A percentile compares a stretch with the other conserved stretches of the same genome.
Conservation (phyloP, 768 basidiomycete genomes). For the Boletus reticulatus region DNA sequence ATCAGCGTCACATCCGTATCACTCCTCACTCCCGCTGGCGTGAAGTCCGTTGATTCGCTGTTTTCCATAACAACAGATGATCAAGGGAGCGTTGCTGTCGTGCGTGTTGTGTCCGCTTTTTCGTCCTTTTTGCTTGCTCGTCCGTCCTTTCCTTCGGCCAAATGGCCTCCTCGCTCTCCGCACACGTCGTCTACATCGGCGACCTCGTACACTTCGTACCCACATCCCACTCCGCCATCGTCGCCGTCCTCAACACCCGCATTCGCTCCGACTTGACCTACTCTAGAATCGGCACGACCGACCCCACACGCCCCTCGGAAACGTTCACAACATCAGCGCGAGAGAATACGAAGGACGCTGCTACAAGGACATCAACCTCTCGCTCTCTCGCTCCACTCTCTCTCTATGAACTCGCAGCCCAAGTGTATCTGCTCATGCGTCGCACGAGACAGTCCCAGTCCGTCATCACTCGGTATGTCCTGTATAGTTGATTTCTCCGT, state of each 20-base stretch:
- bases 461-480: slow-evolving; percentile 57
- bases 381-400: slow-evolving; percentile 52
- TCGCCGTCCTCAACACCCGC: slow-evolving; percentile 77
- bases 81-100: too few relatives aligned
- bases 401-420: slow-evolving; percentile 83
- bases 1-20: too few relatives aligned
- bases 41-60: too few relatives aligned
- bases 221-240: slow-evolving; percentile 61
- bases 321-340: slow-evolving; percentile 75
- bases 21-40: too few relatives aligned
- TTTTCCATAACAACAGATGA: not conserved
- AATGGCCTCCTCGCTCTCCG: slow-evolving; percentile 32
- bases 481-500: too few relatives aligned
- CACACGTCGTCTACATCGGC: slow-evolving; percentile 65
- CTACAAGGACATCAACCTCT: slow-evolving; percentile 74
- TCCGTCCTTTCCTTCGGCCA: slow-evolving; percentile 34
- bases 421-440: slow-evolving; percentile 80
- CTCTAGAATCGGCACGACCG: slow-evolving; percentile 67
- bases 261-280: slow-evolving; percentile 87
- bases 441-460: slow-evolving; percentile 75
- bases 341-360: slow-evolving; percentile 80
- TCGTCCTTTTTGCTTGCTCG: not conserved
- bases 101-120: not conserved
- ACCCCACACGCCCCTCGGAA: slow-evolving; percentile 76
- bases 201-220: slow-evolving; percentile 78